Evolutionary conservation across 2,329 filamentous ascomycete species (phyloP).

Genomic region (Lecanicillium sp.): DNA sequence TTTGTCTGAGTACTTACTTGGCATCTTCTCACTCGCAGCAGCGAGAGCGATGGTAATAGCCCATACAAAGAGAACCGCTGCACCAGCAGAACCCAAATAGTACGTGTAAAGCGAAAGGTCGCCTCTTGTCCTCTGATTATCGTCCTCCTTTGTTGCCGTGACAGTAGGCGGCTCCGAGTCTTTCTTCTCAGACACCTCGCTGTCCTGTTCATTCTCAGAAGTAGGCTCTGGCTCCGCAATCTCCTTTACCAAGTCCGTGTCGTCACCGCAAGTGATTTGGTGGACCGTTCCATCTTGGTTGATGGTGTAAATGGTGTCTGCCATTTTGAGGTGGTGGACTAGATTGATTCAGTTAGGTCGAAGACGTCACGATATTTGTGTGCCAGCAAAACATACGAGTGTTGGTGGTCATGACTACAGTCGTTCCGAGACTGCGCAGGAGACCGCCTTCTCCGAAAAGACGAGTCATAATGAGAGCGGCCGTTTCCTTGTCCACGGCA

Average conservation of each 20-base stretch:
- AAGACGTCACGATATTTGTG: too few species aligned
- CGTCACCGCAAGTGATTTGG: too few species aligned
- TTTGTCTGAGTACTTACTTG: too few species aligned
- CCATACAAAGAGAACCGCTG: background rate
- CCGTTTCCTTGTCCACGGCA: conserved; percentile 1
- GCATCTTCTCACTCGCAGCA: background rate
- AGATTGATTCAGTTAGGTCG: too few species aligned
- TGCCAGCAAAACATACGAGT: conserved; percentile 7
- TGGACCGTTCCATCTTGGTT: too few species aligned
- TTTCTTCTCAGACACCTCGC: background rate
- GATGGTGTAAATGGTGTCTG: background rate
- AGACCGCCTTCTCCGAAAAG: background rate
- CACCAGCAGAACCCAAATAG: background rate
- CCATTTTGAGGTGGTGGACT: conserved; percentile 3
- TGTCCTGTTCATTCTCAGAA: background rate
- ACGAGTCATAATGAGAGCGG: background rate
- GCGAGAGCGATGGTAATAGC: background rate
- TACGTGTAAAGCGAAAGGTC: background rate
- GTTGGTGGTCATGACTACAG: conserved; percentile 4
- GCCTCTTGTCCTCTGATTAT: background rate
- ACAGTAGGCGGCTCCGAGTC: background rate
- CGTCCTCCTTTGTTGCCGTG: background rate
- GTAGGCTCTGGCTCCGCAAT: background rate
- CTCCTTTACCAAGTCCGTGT: too few species aligned
- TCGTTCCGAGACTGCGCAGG: background rate